Conservation (phyloP, 2,329 filamentous ascomycete genomes). For the Bertia moriformis region DNA sequence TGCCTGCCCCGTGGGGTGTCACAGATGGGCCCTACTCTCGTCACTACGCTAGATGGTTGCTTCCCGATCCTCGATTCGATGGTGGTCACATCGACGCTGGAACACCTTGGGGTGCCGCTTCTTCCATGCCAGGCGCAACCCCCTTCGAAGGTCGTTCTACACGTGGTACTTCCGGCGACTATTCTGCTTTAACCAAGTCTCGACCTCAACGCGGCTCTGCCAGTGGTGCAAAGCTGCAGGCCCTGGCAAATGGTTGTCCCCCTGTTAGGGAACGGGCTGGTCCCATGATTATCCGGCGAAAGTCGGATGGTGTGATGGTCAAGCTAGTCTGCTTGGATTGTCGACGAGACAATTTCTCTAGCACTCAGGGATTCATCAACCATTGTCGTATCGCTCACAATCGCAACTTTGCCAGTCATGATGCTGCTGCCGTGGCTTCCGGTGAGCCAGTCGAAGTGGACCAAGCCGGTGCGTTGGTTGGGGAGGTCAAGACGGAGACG, state of each 20-base stretch:
- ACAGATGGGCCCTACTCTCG: slow-evolving; percentile 83
- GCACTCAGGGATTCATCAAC: slow-evolving; percentile 98
- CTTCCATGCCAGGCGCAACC: slow-evolving; percentile 4
- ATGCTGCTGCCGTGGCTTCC: slow-evolving; percentile 78
- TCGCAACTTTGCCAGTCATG: slow-evolving; percentile 87
- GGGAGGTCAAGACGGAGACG: slow-evolving; percentile 20
- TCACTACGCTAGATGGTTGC: slow-evolving; percentile 90
- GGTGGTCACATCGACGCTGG: slow-evolving; percentile 35
- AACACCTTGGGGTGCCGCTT: slow-evolving; percentile 15
- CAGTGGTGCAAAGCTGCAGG: slow-evolving; percentile 49
- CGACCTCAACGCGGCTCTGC: slow-evolving; percentile 39
- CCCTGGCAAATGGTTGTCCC: slow-evolving; percentile 56
- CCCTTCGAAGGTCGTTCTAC: slow-evolving; percentile 37
- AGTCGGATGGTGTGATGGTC: slow-evolving; percentile 68
- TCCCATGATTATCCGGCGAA: slow-evolving; percentile 71
- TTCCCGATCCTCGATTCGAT: slow-evolving; percentile 78
- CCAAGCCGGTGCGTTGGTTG: slow-evolving; percentile 32
- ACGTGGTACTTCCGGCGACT: slow-evolving; percentile 18
- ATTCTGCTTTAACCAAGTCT: slow-evolving; percentile 23
- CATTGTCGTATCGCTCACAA: slow-evolving; percentile 94
- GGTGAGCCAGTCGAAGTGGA: slow-evolving; percentile 68
- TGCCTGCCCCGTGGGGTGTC: slow-evolving; percentile 80
- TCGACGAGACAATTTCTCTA: slow-evolving; percentile 79
- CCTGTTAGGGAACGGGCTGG: slow-evolving; percentile 68
- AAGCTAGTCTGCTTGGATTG: slow-evolving; percentile 86